Evolutionary conservation across 164 flowering plant species (phyloP), one percentile per base, ranked within the genome.

Genomic region (Paratinospora sagittata): DNA sequence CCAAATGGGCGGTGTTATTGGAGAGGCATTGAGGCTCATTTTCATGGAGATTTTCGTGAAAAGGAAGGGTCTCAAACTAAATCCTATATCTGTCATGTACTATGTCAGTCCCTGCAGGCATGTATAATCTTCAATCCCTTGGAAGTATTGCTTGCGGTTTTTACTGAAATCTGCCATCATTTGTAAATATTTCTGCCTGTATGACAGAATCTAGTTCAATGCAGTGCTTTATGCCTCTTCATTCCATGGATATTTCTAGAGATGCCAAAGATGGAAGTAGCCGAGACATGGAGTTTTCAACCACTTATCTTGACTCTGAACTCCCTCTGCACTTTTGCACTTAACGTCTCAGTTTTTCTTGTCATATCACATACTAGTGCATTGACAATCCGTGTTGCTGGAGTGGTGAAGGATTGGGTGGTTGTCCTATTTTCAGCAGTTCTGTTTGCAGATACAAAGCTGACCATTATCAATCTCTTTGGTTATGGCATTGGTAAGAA

Each of bases 1-100:
- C 82, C 98, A 95, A 82, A 95, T 95, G 98, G 98, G 98, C 69
- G 98, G 98, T 67, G 98, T 95, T 68, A 84, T 95, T 80, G 98
- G 94, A 72, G 98, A 95, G 84, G 97, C 98, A 61, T 72, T 92
- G 74, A 89, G 98, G 81, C 97, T 95, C 75, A 92, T 95, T 68
- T 95, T 95, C 78, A 92, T 95, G 98, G 97, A 95, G 87, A 92
- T 95, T 79, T 80, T 95, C 3, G 96, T 95, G 66, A 95, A 92
- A 81, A 79, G 88, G 78, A 95, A 95, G 85, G 98, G 98, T 33
- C 79, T 95, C 55, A 90, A 89, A 70, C 70, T 95, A 63, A 92
- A 92, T 71, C 97, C 98, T 60, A 80, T 95, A 72, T 88, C 98
- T 70, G 76, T 95, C 69, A 92, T 95, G 98, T 95, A 89, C 77